These are phyloP conservation scores for Mitosporidium daphniae DNA, from an alignment of 371 early-diverging fungal genomes.

Conservation along the genomic window DNA sequence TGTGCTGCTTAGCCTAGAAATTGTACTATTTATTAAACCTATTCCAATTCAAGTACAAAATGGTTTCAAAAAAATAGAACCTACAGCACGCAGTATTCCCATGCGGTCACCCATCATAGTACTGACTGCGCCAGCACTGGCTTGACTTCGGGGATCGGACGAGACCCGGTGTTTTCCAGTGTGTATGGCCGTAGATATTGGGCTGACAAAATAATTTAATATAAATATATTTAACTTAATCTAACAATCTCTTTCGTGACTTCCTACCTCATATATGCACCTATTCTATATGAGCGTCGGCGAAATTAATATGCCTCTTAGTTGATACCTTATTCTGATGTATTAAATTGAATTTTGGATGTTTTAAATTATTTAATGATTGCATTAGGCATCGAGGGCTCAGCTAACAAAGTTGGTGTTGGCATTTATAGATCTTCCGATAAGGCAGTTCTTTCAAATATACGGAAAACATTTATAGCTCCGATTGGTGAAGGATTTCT, in stretches of 20 bases:
- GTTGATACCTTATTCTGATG: no score
- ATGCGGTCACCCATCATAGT: constrained; percentile 15
- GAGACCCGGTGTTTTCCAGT: constrained; percentile 13
- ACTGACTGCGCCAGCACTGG: constrained; percentile 12
- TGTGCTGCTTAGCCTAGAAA: no score
- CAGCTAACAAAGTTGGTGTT: constrained; percentile 94
- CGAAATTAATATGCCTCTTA: no score
- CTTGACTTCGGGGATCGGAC: constrained; percentile 18
- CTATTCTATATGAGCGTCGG: no score
- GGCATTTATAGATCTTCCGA: no score
- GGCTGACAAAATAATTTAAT: no score
- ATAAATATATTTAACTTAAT: no score
- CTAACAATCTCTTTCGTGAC: no score
- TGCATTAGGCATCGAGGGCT: constrained; percentile 35
- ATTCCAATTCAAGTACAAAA: no score
- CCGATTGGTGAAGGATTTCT: constrained; percentile 88
- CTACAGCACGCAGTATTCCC: constrained; percentile 14
- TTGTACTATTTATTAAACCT: no score
- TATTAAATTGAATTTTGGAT: no score
- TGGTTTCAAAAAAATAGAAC: constrained; percentile 8
- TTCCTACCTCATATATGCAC: no score
- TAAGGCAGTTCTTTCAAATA: constrained; percentile 66
- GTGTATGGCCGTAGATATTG: constrained; percentile 16
- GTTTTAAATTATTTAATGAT: constrained; percentile 5
- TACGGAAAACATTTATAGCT: constrained; percentile 71